phyloP scores from a whole-genome alignment of 352 stramenopile species.

The Pythium brachiatum region DNA sequence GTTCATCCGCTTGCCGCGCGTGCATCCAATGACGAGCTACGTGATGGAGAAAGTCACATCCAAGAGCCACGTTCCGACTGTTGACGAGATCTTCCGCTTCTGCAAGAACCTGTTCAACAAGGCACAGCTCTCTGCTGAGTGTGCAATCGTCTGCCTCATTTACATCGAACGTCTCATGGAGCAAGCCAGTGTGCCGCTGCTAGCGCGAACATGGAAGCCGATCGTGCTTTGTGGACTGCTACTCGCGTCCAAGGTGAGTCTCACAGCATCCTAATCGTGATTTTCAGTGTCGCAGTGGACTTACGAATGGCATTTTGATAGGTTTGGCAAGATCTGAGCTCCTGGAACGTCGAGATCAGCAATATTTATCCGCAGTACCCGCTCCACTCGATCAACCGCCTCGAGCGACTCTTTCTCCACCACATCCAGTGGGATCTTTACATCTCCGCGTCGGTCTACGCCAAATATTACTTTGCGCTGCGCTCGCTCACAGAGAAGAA shows the following conservation, averaged over 20 bases:
- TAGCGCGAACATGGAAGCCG: conserved; percentile 95
- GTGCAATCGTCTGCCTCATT: conserved; percentile 98
- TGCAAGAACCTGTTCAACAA: conserved; percentile 96
- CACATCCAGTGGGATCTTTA: conserved; percentile 99
- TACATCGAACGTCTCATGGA: conserved; percentile 99
- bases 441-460: conserved; percentile 93
- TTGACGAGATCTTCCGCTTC: conserved; percentile 92
- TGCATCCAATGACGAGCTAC: conserved; percentile 78
- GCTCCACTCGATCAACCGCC: conserved; percentile 95
- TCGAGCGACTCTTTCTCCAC: conserved; percentile 96
- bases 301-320: conserved; percentile 2
- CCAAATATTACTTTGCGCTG: conserved; percentile 99
- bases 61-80: conserved; percentile 80
- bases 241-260: conserved; percentile 94
- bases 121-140: conserved; percentile 97
- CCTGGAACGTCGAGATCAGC: conserved; percentile 98
- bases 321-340: conserved; percentile 98
- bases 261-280: neutral
- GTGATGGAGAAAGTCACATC: conserved; percentile 82
- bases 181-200: conserved; percentile 92
- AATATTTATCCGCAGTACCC: conserved; percentile 98
- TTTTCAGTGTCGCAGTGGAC: neutral
- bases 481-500: conserved; percentile 90
- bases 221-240: conserved; percentile 97
- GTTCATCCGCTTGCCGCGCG: conserved; percentile 67